Conservation (phyloP, 768 basidiomycete genomes). For the Hericium alpestre region DNA sequence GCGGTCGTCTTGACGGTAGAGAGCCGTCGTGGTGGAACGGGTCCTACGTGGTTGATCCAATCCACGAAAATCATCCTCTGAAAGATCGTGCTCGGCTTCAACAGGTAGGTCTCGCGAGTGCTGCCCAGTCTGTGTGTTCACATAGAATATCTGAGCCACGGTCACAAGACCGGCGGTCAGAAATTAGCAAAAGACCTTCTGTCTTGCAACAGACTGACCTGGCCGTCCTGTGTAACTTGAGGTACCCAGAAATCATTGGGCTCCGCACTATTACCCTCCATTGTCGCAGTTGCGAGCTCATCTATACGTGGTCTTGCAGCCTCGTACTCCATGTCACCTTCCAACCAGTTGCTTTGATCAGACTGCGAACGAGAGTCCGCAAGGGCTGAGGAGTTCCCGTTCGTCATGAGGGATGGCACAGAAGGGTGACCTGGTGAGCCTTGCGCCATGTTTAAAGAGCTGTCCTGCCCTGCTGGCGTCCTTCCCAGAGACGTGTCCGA, state of each 20-base stretch:
- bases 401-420: too few relatives aligned
- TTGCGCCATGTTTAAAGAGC: too few relatives aligned
- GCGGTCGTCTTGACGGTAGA: slow-evolving; percentile 29
- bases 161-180: background rate
- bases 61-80: slow-evolving; percentile 53
- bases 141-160: slow-evolving; percentile 73
- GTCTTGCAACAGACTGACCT: slow-evolving; percentile 38
- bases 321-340: slow-evolving; percentile 28
- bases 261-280: slow-evolving; percentile 23
- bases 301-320: slow-evolving; percentile 25
- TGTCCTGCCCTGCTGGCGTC: too few relatives aligned
- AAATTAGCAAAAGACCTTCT: background rate
- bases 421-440: too few relatives aligned
- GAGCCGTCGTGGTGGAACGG: slow-evolving; percentile 40
- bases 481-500: too few relatives aligned
- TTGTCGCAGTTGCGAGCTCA: slow-evolving; percentile 20
- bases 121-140: slow-evolving; percentile 82
- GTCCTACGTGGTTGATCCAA: slow-evolving; percentile 33
- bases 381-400: too few relatives aligned
- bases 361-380: slow-evolving; percentile 21
- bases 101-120: slow-evolving; percentile 76
- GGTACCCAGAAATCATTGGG: slow-evolving; percentile 89
- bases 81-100: slow-evolving; percentile 55
- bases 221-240: slow-evolving; percentile 68
- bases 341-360: slow-evolving; percentile 47